Evolutionary conservation across 1,284 basidiomycete genomes (phyloP).

Genomic region (Tylopilus sp.): DNA sequence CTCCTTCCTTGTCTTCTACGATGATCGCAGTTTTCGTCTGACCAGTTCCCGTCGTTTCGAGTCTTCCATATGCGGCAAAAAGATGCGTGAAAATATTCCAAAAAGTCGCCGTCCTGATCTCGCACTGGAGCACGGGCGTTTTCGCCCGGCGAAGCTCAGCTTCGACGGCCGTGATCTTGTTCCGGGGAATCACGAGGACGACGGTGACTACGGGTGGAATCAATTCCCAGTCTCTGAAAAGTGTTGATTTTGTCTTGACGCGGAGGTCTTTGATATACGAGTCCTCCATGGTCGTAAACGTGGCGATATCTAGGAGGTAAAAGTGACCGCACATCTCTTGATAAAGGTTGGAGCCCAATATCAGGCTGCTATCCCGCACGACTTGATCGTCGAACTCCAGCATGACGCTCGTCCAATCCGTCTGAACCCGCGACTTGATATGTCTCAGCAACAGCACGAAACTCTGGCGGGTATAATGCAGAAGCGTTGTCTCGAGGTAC

Average conservation of each 20-base stretch:
- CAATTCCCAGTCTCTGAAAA: slow-evolving; percentile 23
- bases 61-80: slow-evolving; percentile 38
- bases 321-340: slow-evolving; percentile 46
- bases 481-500: slow-evolving; percentile 1
- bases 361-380: slow-evolving; percentile 30
- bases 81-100: slow-evolving; percentile 40
- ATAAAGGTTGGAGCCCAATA: slow-evolving; percentile 38
- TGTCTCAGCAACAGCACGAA: slow-evolving; percentile 45
- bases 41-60: slow-evolving; percentile 21
- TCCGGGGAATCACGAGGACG: slow-evolving; percentile 27
- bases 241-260: background rate
- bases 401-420: slow-evolving; percentile 39
- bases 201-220: slow-evolving; percentile 26
- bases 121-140: slow-evolving; percentile 42
- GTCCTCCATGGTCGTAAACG: slow-evolving; percentile 22
- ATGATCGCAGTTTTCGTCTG: slow-evolving; percentile 27
- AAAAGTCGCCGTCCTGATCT: slow-evolving; percentile 21
- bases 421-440: slow-evolving; percentile 37
- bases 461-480: slow-evolving; percentile 46
- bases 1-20: slow-evolving; percentile 36
- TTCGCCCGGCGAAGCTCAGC: slow-evolving; percentile 22
- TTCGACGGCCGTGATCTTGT: slow-evolving; percentile 16
- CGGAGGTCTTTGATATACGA: slow-evolving; percentile 14
- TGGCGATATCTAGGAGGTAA: slow-evolving; percentile 32
- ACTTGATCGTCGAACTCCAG: slow-evolving; percentile 30